Percentiles rank a stretch among this genome's conserved stretches.
These are phyloP conservation scores for Fusarium euwallaceae DNA, from an alignment of 2,329 filamentous ascomycete genomes.

Conservation along the genomic window DNA sequence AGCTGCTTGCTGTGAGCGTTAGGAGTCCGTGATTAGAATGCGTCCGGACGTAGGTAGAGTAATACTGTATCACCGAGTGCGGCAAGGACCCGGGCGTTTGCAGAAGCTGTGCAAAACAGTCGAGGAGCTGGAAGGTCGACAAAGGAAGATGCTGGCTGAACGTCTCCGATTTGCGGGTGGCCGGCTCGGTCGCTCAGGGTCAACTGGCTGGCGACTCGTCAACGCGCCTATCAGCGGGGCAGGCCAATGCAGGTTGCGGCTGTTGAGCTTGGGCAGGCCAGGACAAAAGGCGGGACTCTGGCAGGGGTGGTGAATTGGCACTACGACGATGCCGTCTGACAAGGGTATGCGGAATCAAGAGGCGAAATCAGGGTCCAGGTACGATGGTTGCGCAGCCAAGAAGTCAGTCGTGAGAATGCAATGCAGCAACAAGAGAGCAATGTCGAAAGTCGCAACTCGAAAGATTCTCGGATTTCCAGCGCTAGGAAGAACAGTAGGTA, in stretches of 20 bases:
- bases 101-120: constrained; percentile 20
- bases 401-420: constrained; percentile 1
- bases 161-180: constrained; percentile 40
- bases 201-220: constrained; percentile 35
- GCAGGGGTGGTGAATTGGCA: constrained; percentile 37
- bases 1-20: constrained; percentile 14
- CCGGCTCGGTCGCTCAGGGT: constrained; percentile 34
- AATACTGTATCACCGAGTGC: constrained; percentile 27
- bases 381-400: constrained; percentile 19
- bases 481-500: neutral
- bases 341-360: constrained; percentile 25
- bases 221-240: constrained; percentile 44
- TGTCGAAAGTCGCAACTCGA: neutral
- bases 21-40: neutral
- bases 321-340: constrained; percentile 33
- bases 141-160: constrained; percentile 28
- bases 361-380: constrained; percentile 40
- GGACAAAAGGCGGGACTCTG: constrained; percentile 33
- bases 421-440: neutral
- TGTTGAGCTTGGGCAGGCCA: constrained; percentile 39
- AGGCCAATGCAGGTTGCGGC: constrained; percentile 41
- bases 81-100: constrained; percentile 26
- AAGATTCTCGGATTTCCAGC: neutral
- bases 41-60: constrained; percentile 4
- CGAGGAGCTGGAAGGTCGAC: constrained; percentile 22